A percentile compares a stretch with the other conserved stretches of the same genome.
Conservation (phyloP, 129 eudicot species). For the Helichrysum umbraculigerum region DNA sequence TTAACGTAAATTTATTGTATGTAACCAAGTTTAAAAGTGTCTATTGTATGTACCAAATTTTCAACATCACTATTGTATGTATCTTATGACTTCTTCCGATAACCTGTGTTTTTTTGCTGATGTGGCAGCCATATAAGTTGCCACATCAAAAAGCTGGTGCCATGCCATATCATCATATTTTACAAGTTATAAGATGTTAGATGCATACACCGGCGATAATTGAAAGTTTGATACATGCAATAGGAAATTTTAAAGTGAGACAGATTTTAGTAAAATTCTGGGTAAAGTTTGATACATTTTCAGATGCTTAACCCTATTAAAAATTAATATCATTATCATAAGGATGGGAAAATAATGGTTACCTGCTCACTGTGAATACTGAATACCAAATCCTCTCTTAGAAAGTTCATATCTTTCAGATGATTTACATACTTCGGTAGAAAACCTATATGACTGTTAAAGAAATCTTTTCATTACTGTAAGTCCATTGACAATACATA, state of each 20-base stretch:
- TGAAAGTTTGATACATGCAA: not conserved
- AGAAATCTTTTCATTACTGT: conserved; percentile 14
- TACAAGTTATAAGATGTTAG: not conserved
- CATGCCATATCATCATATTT: too few species aligned
- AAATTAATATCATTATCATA: not conserved
- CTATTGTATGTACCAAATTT: not conserved
- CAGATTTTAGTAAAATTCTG: not conserved
- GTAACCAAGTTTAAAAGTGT: not conserved
- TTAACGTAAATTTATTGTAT: too few species aligned
- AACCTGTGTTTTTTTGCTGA: not conserved
- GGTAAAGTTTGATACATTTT: not conserved
- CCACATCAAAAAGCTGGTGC: not conserved
- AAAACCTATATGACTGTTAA: conserved; percentile 84
- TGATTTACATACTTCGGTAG: conserved; percentile 69
- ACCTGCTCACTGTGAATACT: conserved; percentile 96
- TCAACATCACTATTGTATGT: too few species aligned
- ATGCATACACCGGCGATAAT: not conserved
- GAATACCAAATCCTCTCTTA: conserved; percentile 88
- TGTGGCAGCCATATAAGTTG: not conserved
- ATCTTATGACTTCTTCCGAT: not conserved
- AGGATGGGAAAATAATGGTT: conserved; percentile 17
- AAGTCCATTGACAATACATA: not conserved
- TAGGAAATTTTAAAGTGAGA: not conserved
- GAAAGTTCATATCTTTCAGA: conserved; percentile 75
- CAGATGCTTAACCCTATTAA: not conserved